phyloP scores from a whole-genome alignment of 176 grass and related monocot genomes.

The Oryza coarctata region DNA sequence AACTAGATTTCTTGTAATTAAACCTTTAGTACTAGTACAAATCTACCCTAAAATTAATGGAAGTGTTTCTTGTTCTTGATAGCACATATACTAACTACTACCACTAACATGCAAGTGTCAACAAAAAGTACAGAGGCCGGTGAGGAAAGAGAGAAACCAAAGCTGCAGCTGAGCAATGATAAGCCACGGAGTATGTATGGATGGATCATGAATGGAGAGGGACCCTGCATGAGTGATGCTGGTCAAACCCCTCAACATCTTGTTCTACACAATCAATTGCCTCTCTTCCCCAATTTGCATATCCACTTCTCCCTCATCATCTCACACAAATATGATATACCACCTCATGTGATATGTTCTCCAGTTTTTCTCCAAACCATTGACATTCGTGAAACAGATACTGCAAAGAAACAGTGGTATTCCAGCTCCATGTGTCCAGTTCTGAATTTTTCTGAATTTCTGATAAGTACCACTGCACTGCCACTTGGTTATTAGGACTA shows the following conservation, averaged over 20 bases:
- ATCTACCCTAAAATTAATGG: no score
- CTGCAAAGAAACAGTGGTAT: not conserved
- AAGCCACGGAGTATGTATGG: not conserved
- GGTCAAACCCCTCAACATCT: conserved; percentile 22
- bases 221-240: conserved; percentile 10
- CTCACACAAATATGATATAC: not conserved
- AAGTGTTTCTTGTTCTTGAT: no score
- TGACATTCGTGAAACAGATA: not conserved
- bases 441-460: not conserved
- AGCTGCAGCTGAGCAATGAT: not conserved
- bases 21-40: no score
- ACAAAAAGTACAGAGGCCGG: not conserved
- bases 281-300: not conserved
- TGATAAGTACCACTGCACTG: not conserved
- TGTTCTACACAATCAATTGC: not conserved
- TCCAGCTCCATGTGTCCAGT: not conserved
- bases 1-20: no score
- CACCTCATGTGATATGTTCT: not conserved
- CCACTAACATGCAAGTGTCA: not conserved
- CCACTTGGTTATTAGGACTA: not conserved
- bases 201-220: not conserved
- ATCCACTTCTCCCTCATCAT: not conserved
- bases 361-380: not conserved
- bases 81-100: not conserved
- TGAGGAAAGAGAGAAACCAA: not conserved